A percentile compares a stretch with the other conserved stretches of the same genome.
phyloP scores from a whole-genome alignment of 108 stramenopile species.

The Hondaea fermentalgiana region DNA sequence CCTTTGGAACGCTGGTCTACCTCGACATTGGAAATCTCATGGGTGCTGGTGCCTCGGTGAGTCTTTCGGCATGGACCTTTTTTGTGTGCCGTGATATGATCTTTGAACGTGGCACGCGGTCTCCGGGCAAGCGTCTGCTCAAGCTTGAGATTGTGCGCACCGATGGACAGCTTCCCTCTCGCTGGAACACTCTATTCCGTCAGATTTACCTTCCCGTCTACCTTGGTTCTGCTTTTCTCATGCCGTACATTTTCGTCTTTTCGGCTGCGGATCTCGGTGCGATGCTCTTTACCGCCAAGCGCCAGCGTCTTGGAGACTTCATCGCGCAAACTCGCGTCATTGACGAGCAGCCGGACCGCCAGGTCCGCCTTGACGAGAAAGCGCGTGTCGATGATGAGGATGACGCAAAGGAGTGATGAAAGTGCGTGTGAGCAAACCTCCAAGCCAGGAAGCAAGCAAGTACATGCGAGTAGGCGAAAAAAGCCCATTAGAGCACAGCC shows the following conservation, averaged over 20 bases:
- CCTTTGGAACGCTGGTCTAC: not conserved
- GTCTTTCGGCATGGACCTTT: not conserved
- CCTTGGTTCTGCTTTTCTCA: not conserved
- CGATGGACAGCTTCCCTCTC: not conserved
- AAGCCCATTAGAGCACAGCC: no score
- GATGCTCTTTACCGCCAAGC: not conserved
- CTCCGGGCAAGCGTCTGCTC: conserved; percentile 2
- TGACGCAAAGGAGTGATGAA: not conserved
- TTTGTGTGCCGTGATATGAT: not conserved
- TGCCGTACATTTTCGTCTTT: not conserved
- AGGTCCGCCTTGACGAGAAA: not conserved
- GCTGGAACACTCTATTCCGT: not conserved
- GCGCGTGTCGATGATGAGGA: not conserved
- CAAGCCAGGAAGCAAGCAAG: no score
- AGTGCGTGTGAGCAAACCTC: no score
- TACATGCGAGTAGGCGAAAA: no score
- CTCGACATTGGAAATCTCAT: not conserved
- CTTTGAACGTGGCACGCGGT: not conserved
- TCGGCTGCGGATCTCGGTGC: not conserved
- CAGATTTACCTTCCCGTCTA: not conserved
- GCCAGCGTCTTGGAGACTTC: conserved; percentile 5
- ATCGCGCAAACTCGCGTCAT: not conserved
- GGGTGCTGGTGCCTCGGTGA: not conserved
- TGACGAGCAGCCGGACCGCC: not conserved
- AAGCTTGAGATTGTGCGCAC: conserved; percentile 17